Conservation (phyloP, 2,329 filamentous ascomycete genomes). For the Fusarium tuaranense region DNA sequence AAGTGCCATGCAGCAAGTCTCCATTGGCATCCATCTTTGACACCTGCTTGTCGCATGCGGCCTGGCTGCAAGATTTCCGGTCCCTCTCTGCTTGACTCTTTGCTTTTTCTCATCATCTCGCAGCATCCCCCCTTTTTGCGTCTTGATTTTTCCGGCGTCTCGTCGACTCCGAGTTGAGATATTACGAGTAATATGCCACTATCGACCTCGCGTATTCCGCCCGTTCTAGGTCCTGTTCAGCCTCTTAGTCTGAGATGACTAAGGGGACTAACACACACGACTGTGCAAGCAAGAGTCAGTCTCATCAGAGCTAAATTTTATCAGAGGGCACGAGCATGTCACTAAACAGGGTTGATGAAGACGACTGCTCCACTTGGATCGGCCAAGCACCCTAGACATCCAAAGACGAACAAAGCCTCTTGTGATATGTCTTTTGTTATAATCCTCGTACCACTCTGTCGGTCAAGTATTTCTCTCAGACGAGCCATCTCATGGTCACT, state of each 20-base stretch:
- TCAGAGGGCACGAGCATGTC: background rate
- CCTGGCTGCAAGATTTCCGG: background rate
- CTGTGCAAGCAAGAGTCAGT: background rate
- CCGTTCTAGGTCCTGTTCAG: background rate
- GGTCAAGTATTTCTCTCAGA: conserved; percentile 4
- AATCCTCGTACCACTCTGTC: conserved; percentile 4
- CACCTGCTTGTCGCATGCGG: conserved; percentile 5
- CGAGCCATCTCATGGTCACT: background rate
- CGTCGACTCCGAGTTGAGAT: background rate
- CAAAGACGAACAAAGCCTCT: background rate
- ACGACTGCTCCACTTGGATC: background rate
- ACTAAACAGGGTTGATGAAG: background rate
- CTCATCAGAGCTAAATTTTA: background rate
- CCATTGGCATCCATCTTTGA: conserved; percentile 1
- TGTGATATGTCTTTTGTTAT: background rate
- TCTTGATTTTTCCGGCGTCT: background rate
- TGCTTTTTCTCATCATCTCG: background rate
- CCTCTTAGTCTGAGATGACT: background rate
- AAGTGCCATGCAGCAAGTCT: conserved; percentile 1
- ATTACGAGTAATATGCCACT: background rate
- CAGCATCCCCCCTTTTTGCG: background rate
- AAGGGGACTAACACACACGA: background rate
- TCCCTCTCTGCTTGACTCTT: background rate
- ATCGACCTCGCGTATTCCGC: background rate
- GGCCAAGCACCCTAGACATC: background rate